Evolutionary conservation across 208 protist genomes (phyloP).

Genomic region (Trypanosoma lewisi): DNA sequence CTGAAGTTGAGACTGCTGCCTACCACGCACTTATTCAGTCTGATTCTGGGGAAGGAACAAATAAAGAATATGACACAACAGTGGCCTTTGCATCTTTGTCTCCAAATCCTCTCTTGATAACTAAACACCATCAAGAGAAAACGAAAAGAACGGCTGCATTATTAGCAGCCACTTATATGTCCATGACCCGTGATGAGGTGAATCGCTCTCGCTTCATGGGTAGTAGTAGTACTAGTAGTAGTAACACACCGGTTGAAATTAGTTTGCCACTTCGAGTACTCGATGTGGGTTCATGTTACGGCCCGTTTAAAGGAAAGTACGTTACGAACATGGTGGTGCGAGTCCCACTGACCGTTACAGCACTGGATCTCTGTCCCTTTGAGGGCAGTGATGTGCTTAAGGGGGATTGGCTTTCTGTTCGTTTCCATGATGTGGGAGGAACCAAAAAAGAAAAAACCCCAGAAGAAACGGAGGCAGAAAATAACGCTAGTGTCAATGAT

Average conservation of each 20-base stretch:
- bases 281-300: slow-evolving; percentile 86
- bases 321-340: slow-evolving; percentile 28
- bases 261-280: slow-evolving; percentile 46
- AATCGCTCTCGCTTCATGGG: no score
- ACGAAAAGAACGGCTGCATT: neutral
- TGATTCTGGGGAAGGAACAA: neutral
- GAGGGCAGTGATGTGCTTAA: slow-evolving; percentile 27
- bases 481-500: neutral
- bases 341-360: slow-evolving; percentile 57
- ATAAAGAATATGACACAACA: neutral
- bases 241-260: neutral
- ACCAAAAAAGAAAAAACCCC: neutral
- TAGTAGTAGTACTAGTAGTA: neutral
- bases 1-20: slow-evolving; percentile 39
- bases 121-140: neutral
- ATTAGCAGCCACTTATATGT: slow-evolving; percentile 14
- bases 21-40: neutral
- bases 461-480: neutral
- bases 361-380: slow-evolving; percentile 68
- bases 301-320: slow-evolving; percentile 48
- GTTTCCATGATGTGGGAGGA: slow-evolving; percentile 34
- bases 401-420: slow-evolving; percentile 67
- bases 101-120: neutral
- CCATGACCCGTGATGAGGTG: slow-evolving; percentile 18
- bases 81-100: neutral